A percentile compares a stretch with the other conserved stretches of the same genome.
Conservation (phyloP, 2,329 filamentous ascomycete genomes). For the Cladobotryum mycophilum region DNA sequence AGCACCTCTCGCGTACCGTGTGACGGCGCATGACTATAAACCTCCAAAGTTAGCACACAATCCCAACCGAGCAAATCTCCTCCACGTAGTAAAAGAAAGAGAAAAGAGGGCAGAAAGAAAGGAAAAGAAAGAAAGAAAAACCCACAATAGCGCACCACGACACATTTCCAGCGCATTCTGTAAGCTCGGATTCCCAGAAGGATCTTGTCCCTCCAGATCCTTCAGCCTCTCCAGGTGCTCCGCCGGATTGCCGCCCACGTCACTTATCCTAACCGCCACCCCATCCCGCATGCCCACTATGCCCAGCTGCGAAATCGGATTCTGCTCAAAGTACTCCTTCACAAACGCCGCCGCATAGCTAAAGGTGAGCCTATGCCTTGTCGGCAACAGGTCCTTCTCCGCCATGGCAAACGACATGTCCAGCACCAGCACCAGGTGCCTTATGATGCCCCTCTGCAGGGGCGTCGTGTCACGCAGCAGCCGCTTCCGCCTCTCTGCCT, state of each 20-base stretch:
- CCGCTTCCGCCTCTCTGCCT: slow-evolving; percentile 74
- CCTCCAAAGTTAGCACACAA: slow-evolving; percentile 12
- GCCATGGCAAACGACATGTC: slow-evolving; percentile 92
- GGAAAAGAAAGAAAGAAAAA: neutral
- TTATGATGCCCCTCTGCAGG: slow-evolving; percentile 91
- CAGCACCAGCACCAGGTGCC: slow-evolving; percentile 85
- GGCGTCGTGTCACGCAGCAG: slow-evolving; percentile 90
- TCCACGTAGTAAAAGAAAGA: neutral
- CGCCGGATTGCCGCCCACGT: slow-evolving; percentile 85
- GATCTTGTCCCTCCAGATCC: slow-evolving; percentile 57
- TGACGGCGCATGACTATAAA: slow-evolving; percentile 69
- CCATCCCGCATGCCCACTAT: slow-evolving; percentile 93
- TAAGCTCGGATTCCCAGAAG: slow-evolving; percentile 70
- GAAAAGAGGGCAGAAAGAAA: neutral
- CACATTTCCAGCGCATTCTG: slow-evolving; percentile 97
- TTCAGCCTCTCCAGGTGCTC: slow-evolving; percentile 78
- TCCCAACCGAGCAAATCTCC: neutral
- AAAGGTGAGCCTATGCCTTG: slow-evolving; percentile 73
- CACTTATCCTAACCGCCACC: slow-evolving; percentile 75
- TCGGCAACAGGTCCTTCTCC: slow-evolving; percentile 91
- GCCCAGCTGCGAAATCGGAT: slow-evolving; percentile 92
- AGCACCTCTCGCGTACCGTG: slow-evolving; percentile 93
- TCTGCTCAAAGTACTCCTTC: slow-evolving; percentile 94
- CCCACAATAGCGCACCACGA: slow-evolving; percentile 77
- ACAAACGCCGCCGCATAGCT: slow-evolving; percentile 84